Base-by-base conservation (phyloP, 257 asterid species). In the Gentiana macrophylla region DNA sequence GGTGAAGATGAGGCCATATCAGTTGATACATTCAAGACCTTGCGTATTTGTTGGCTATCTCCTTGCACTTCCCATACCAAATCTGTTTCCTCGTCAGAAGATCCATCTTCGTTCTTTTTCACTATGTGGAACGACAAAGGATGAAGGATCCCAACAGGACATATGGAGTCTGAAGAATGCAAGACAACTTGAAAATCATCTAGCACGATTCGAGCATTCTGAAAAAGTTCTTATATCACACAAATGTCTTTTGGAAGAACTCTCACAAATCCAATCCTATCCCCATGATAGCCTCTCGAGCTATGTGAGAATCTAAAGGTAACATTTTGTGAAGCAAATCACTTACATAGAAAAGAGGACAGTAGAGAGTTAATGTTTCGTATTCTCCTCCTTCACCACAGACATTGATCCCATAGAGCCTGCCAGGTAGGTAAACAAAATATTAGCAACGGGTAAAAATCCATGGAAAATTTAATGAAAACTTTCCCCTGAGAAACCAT, bases 381-480 rank as follows among this genome's bases (percentile, higher is more conserved):
- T 91, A 87, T 72, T 91, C 96, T 71, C 96, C 98, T 61, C 96
- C 98, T 83, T 91, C 98, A 73, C 98, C 98, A 65, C 98, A 91
- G 52, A 84, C 86, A 68, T 91, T 91, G 65, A 87, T 76, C 66
- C 96, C 96, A 70, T 87, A 91, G 60, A 84, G 73, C 86, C 98
- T 91, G 84, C 67, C 70, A 76, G 33, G 67, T 56, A 50, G 41
- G 64, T 36, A 53, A 62, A 49, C 37, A 62, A 65, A 64, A 63
- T 37, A 49, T 61, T 65, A 56, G 55, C 38, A 67, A 47, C 3
- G 53, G 45, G 34, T 67, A 55, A 64, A 15, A 15, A 74, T 57
- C 43, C 61, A 52, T 61, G 61, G 52, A 36, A 58, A 24, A 59
- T 63, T 6, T 9, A 56, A 44, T 48, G 45, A 15, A 13, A 37